These are phyloP conservation scores for Aspergillus pseudotamarii DNA, from an alignment of 2,329 filamentous ascomycete species.

Conservation along the genomic window DNA sequence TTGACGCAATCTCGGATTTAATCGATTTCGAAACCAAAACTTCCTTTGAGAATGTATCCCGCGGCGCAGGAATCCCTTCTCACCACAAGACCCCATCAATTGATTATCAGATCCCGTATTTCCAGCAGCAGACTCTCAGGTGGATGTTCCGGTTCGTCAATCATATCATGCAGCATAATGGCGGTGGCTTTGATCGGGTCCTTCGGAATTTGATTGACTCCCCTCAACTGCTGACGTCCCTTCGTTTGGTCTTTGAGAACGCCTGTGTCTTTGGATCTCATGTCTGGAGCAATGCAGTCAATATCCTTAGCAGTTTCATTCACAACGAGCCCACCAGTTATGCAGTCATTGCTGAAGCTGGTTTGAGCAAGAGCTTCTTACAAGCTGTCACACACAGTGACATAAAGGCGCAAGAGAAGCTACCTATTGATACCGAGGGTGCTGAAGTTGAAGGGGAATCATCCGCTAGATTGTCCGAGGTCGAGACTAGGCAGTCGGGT, in stretches of 20 bases:
- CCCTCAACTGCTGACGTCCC: slow-evolving; percentile 74
- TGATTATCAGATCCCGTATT: slow-evolving; percentile 91
- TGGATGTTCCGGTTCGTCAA: slow-evolving; percentile 96
- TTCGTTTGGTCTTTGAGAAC: slow-evolving; percentile 81
- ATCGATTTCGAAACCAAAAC: slow-evolving; percentile 76
- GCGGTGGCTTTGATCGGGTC: slow-evolving; percentile 84
- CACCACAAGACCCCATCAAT: slow-evolving; percentile 78
- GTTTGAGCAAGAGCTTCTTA: slow-evolving; percentile 82
- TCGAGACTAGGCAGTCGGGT: slow-evolving; percentile 25
- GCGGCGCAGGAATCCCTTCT: slow-evolving; percentile 70
- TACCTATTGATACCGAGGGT: slow-evolving; percentile 28
- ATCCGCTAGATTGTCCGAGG: slow-evolving; percentile 36
- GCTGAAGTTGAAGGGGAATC: slow-evolving; percentile 39
- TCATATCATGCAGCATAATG: slow-evolving; percentile 83
- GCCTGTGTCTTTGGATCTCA: slow-evolving; percentile 81
- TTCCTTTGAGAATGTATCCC: slow-evolving; percentile 66
- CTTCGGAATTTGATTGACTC: slow-evolving; percentile 94
- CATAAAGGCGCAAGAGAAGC: slow-evolving; percentile 39
- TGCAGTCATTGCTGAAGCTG: slow-evolving; percentile 90
- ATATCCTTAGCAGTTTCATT: slow-evolving; percentile 91
- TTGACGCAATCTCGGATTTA: slow-evolving; percentile 88
- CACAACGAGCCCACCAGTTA: slow-evolving; percentile 99
- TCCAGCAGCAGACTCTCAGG: slow-evolving; percentile 89
- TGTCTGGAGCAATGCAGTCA: slow-evolving; percentile 93
- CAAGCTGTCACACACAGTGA: slow-evolving; percentile 68